These are phyloP conservation scores for Leishmania lainsoni DNA, from an alignment of 208 protist species.

Conservation along the genomic window DNA sequence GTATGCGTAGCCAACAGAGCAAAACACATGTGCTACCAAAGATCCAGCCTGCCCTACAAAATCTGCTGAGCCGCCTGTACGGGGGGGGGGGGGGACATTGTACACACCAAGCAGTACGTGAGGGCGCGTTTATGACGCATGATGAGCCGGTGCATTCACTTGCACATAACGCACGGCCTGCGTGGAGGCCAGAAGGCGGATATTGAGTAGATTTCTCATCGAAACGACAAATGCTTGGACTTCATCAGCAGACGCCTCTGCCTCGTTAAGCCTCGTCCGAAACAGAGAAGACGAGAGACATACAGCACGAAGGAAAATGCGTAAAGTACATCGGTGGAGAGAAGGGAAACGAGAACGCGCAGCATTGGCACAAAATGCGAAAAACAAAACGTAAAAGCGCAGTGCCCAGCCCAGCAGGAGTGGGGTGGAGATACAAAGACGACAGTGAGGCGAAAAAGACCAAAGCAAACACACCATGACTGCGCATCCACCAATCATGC, in stretches of 20 bases:
- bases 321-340: background rate
- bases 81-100: too few relatives aligned
- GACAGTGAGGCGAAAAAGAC: background rate
- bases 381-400: too few relatives aligned
- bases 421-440: background rate
- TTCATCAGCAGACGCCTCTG: background rate
- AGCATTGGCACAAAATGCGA: background rate
- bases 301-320: background rate
- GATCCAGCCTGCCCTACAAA: background rate
- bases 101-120: background rate
- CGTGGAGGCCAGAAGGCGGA: background rate
- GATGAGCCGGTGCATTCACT: background rate
- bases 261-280: background rate
- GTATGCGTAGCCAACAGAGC: background rate
- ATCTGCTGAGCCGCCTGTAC: background rate
- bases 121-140: background rate
- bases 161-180: background rate
- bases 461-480: background rate
- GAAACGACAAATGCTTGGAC: background rate
- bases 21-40: background rate
- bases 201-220: slow-evolving; percentile 2
- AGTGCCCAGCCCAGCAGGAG: background rate
- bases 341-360: background rate
- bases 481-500: background rate
- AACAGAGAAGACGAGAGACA: background rate